phyloP scores from a whole-genome alignment of 768 basidiomycete species.

The Chalciporus pseudorubinellus region DNA sequence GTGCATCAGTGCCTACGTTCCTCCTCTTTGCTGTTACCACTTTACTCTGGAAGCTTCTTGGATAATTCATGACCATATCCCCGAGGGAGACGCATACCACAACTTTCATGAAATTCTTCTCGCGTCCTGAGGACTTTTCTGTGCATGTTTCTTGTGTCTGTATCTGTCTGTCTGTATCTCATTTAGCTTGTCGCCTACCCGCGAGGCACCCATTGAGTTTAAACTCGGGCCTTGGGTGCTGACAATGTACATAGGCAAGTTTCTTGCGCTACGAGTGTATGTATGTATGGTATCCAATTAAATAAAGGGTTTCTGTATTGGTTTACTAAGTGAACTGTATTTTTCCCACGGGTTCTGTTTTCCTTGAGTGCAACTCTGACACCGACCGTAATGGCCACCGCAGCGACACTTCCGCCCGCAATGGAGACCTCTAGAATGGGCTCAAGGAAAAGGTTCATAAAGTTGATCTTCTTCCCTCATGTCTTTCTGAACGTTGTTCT shows the following conservation, averaged over 20 bases:
- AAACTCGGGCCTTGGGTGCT: too few relatives aligned
- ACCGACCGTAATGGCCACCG: constrained; percentile 41
- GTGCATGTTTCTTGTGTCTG: background rate
- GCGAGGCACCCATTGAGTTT: too few relatives aligned
- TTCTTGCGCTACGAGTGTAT: too few relatives aligned
- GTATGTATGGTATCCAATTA: too few relatives aligned
- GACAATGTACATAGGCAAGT: too few relatives aligned
- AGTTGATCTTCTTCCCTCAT: background rate
- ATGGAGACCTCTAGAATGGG: constrained; percentile 35
- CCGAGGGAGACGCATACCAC: background rate
- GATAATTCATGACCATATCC: constrained; percentile 3
- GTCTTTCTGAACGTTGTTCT: background rate
- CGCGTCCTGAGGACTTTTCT: background rate
- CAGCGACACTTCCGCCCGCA: constrained; percentile 12
- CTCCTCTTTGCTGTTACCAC: constrained; percentile 22
- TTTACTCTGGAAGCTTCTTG: constrained; percentile 26
- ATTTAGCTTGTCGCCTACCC: too few relatives aligned
- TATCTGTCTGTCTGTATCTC: too few relatives aligned
- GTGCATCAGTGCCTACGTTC: constrained; percentile 25
- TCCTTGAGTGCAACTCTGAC: too few relatives aligned
- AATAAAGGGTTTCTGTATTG: too few relatives aligned
- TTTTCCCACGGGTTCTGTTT: constrained; percentile 15
- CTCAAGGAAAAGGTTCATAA: constrained; percentile 44
- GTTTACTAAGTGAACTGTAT: background rate
- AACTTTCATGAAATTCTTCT: background rate